Percentiles rank a stretch among this genome's conserved stretches.
Evolutionary conservation across 2,329 filamentous ascomycete genomes (phyloP).

Genomic region (Fusarium kyushuense): DNA sequence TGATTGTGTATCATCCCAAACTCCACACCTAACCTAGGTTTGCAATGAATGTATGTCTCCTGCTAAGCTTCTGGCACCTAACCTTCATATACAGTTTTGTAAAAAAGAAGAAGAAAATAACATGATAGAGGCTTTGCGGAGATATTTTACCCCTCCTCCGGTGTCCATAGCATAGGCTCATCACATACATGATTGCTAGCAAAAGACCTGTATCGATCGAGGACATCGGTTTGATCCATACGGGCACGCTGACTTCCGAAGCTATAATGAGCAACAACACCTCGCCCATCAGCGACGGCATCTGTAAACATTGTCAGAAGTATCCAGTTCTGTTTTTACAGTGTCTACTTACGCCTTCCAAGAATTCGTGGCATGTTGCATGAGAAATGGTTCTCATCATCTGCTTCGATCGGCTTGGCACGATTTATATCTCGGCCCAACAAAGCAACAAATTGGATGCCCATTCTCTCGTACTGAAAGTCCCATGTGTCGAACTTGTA

Average conservation of each 20-base stretch:
- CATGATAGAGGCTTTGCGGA: background rate
- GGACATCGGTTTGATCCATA: conserved; percentile 64
- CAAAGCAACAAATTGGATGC: conserved; percentile 66
- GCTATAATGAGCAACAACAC: conserved; percentile 66
- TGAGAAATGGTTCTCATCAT: conserved; percentile 61
- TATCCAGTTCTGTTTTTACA: accelerated
- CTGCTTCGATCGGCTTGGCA: conserved; percentile 58
- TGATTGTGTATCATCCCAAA: background rate
- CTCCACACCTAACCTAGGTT: background rate
- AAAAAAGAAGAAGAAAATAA: conserved; percentile 1
- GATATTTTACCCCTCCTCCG: conserved; percentile 25
- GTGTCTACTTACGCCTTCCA: conserved; percentile 49
- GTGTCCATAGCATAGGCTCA: conserved; percentile 49
- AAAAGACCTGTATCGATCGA: conserved; percentile 65
- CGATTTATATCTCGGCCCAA: conserved; percentile 64
- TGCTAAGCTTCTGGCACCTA: background rate
- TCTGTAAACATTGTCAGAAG: conserved; percentile 42
- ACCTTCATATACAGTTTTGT: background rate
- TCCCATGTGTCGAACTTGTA: conserved; percentile 65
- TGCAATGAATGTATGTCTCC: background rate
- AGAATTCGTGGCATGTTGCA: conserved; percentile 55
- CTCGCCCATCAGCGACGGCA: conserved; percentile 65
- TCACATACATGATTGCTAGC: conserved; percentile 64
- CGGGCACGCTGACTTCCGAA: conserved; percentile 56
- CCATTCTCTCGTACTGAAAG: conserved; percentile 63